Evolutionary conservation across 2,329 filamentous ascomycete species (phyloP).

Genomic region (Microdochium nivale): DNA sequence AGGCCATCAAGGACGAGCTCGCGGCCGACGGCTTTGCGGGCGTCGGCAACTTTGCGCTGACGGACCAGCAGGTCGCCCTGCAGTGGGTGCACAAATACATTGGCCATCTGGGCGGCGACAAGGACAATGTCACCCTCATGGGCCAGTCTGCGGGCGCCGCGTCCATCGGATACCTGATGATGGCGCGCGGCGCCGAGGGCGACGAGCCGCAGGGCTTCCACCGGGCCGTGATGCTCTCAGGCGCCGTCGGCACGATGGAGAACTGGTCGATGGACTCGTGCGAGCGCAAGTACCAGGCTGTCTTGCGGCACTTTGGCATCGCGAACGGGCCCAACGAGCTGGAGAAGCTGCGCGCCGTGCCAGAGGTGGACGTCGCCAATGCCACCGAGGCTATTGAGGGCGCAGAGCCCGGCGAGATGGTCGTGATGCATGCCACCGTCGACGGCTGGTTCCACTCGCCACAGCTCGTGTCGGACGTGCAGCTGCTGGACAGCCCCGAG

Average conservation of each 20-base stretch:
- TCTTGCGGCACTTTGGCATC: not conserved
- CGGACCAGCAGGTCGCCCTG: conserved; percentile 40
- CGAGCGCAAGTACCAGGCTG: not conserved
- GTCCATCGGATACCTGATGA: not conserved
- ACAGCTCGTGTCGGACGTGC: not conserved
- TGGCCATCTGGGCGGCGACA: conserved; percentile 41
- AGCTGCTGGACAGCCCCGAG: not conserved
- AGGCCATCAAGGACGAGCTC: conserved; percentile 11
- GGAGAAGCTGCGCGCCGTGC: not conserved
- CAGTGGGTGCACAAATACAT: conserved; percentile 49
- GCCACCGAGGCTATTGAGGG: not conserved
- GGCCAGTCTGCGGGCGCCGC: conserved; percentile 37
- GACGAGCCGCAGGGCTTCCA: not conserved
- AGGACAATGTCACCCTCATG: conserved; percentile 37
- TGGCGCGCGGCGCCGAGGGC: not conserved
- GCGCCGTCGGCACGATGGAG: not conserved
- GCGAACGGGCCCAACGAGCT: not conserved
- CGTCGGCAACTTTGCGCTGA: conserved; percentile 39
- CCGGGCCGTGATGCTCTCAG: not conserved
- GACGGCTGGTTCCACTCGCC: not conserved
- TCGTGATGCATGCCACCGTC: not conserved
- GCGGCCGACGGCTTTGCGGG: conserved; percentile 39
- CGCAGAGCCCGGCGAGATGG: not conserved
- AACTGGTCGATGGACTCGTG: not conserved
- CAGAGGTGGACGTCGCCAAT: not conserved